These are phyloP conservation scores for Calocera viscosa DNA, from an alignment of 768 basidiomycete species.

Conservation along the genomic window DNA sequence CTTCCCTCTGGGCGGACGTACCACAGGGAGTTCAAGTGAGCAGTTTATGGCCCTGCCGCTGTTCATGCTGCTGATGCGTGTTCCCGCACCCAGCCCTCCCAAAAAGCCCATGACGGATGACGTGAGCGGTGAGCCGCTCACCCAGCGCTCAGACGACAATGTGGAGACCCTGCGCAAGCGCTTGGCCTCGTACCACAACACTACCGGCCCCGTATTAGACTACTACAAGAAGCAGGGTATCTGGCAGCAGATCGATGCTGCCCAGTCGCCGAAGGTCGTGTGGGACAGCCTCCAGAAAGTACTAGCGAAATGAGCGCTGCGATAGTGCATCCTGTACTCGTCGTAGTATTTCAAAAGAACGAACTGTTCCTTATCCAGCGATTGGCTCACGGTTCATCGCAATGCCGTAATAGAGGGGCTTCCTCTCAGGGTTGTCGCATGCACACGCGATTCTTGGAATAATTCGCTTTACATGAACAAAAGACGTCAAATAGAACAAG, in stretches of 20 bases:
- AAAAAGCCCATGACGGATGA: constrained; percentile 94
- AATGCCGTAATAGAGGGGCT: not conserved
- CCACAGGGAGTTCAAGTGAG: constrained; percentile 89
- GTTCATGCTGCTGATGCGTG: not conserved
- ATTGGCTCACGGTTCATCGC: not conserved
- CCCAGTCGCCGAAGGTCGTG: constrained; percentile 82
- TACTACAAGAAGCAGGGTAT: constrained; percentile 89
- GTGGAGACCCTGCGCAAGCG: constrained; percentile 89
- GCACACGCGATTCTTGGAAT: not conserved
- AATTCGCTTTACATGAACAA: constrained; percentile 8
- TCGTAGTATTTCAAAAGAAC: constrained; percentile 6
- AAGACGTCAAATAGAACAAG: constrained; percentile 2
- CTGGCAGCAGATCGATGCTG: constrained; percentile 85
- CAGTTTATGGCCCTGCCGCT: constrained; percentile 14
- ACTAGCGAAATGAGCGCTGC: constrained; percentile 35
- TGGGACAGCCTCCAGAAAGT: constrained; percentile 70
- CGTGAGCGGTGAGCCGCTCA: constrained; percentile 85
- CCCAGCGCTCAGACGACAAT: constrained; percentile 97
- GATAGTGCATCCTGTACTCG: not conserved
- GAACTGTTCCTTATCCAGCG: not conserved
- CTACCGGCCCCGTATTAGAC: constrained; percentile 90
- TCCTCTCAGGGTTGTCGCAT: not conserved
- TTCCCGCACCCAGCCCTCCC: constrained; percentile 55
- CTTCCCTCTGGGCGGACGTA: constrained; percentile 80
- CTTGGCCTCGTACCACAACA: constrained; percentile 73